These are phyloP conservation scores for Aegilops bicornis DNA, from an alignment of 176 grass and related monocot species.

Conservation along the genomic window DNA sequence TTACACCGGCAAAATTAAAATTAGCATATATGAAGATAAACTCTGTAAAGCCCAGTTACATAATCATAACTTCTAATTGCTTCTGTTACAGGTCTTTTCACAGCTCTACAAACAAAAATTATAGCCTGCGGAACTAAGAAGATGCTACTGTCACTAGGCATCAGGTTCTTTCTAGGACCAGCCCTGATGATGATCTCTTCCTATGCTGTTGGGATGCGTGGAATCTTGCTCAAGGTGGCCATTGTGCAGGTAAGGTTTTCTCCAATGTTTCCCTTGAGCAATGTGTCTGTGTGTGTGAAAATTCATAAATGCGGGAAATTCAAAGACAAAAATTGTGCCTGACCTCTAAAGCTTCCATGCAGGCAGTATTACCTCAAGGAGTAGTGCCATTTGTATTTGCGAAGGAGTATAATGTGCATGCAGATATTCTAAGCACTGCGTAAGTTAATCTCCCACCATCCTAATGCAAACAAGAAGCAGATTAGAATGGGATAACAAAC, in stretches of 20 bases:
- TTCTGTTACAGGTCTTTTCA: slow-evolving; percentile 71
- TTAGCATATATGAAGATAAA: slow-evolving; percentile 17
- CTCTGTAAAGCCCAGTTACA: background rate
- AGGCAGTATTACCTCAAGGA: slow-evolving; percentile 96
- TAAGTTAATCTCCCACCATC: slow-evolving; percentile 34
- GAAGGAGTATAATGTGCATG: slow-evolving; percentile 78
- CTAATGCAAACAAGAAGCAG: background rate
- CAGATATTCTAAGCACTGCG: slow-evolving; percentile 83
- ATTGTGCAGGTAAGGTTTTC: slow-evolving; percentile 72
- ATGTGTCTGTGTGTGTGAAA: background rate
- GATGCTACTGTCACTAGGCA: slow-evolving; percentile 58
- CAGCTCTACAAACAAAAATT: slow-evolving; percentile 73
- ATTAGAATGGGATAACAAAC: background rate
- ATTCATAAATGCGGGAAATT: background rate
- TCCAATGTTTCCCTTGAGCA: background rate
- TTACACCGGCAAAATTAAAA: slow-evolving; percentile 18
- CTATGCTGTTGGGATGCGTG: slow-evolving; percentile 65
- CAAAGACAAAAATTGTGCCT: slow-evolving; percentile 17
- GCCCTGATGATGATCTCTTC: slow-evolving; percentile 60
- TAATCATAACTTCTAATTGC: background rate
- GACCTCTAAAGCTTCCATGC: slow-evolving; percentile 12
- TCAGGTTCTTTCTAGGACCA: slow-evolving; percentile 89
- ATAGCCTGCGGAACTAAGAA: slow-evolving; percentile 72
- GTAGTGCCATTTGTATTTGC: slow-evolving; percentile 93
- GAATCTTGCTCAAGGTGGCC: slow-evolving; percentile 61